Conservation (phyloP, 2,329 filamentous ascomycete genomes). For the Beauveria sp. region DNA sequence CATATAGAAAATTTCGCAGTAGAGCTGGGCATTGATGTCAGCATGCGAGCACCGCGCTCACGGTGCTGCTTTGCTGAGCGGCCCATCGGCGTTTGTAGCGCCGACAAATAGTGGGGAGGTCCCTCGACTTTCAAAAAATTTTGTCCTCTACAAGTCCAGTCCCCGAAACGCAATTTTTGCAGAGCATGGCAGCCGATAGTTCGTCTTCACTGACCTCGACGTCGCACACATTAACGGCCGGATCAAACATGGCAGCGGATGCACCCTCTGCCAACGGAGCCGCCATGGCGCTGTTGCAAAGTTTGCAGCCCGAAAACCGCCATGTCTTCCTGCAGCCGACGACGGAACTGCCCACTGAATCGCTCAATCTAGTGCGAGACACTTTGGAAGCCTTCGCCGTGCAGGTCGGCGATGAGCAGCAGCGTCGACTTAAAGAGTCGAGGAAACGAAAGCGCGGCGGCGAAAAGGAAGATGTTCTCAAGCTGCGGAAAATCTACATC, state of each 20-base stretch:
- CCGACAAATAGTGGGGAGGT: slow-evolving; percentile 12
- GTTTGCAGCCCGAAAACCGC: slow-evolving; percentile 51
- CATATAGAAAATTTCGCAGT: too few relatives aligned
- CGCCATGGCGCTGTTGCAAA: slow-evolving; percentile 43
- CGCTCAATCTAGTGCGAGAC: slow-evolving; percentile 68
- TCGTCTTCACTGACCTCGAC: slow-evolving; percentile 56
- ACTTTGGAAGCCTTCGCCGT: slow-evolving; percentile 72
- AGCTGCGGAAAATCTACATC: slow-evolving; percentile 74
- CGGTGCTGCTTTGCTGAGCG: not conserved
- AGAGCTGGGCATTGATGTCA: too few relatives aligned
- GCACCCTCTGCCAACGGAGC: slow-evolving; percentile 23
- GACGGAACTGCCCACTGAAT: slow-evolving; percentile 56
- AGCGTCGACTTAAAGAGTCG: slow-evolving; percentile 58
- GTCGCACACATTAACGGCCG: slow-evolving; percentile 53
- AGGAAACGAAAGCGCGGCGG: slow-evolving; percentile 69
- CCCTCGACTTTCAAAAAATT: not conserved
- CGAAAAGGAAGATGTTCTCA: slow-evolving; percentile 48
- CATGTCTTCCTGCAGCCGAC: slow-evolving; percentile 73
- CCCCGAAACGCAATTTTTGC: not conserved
- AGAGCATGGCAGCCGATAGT: slow-evolving; percentile 32
- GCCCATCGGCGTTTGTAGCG: slow-evolving; percentile 1
- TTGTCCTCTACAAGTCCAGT: not conserved
- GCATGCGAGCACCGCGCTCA: too few relatives aligned
- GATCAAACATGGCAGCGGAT: slow-evolving; percentile 32
- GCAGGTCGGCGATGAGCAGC: slow-evolving; percentile 66